A percentile compares a stretch with the other conserved stretches of the same genome.
Evolutionary conservation across 805 yeast species (phyloP).

Genomic region (Pichia membranifaciens): DNA sequence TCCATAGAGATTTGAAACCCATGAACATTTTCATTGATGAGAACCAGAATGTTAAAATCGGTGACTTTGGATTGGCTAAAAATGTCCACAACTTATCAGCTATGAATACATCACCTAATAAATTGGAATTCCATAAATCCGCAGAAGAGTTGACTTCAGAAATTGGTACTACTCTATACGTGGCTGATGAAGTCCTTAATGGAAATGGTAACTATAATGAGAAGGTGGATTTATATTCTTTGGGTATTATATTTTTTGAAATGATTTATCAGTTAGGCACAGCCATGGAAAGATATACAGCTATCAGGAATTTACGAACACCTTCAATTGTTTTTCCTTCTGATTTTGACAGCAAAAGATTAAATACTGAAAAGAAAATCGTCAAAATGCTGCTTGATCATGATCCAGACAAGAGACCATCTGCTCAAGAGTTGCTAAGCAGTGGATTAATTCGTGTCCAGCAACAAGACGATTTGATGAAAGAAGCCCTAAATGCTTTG

Average conservation of each 20-base stretch:
- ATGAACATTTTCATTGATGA: constrained; percentile 93
- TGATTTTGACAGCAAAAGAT: constrained; percentile 50
- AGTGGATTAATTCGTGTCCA: constrained; percentile 85
- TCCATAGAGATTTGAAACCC: constrained; percentile 93
- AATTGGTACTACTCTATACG: constrained; percentile 90
- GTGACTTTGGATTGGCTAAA: constrained; percentile 96
- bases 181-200: constrained; percentile 78
- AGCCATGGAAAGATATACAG: constrained; percentile 86
- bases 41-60: constrained; percentile 82
- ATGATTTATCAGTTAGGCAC: constrained; percentile 85
- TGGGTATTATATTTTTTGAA: constrained; percentile 93
- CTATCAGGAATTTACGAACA: constrained; percentile 58
- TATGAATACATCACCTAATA: constrained; percentile 10
- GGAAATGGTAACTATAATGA: constrained; percentile 79
- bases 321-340: constrained; percentile 61
- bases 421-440: constrained; percentile 66
- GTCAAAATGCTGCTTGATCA: constrained; percentile 68
- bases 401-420: constrained; percentile 71
- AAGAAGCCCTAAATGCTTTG: constrained; percentile 78
- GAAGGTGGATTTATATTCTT: constrained; percentile 91
- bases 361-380: constrained; percentile 58
- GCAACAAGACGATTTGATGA: constrained; percentile 83
- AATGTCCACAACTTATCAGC: constrained; percentile 54
- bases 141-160: constrained; percentile 81
- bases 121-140: constrained; percentile 23